Conservation (phyloP, 257 asterid genomes). For the Nicotiana paniculata region DNA sequence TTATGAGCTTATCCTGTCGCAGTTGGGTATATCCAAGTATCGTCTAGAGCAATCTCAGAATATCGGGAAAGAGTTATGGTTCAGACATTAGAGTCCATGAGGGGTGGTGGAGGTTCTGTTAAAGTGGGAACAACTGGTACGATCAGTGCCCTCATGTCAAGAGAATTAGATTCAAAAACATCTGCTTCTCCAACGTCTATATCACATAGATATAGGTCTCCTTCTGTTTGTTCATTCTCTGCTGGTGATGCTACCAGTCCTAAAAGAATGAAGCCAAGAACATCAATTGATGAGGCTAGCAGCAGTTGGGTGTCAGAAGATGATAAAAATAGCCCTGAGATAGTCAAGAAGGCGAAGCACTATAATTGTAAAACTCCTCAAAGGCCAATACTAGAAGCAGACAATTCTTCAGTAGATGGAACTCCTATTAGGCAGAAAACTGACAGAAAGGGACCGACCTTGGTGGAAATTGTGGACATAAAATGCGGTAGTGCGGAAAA, state of each 20-base stretch:
- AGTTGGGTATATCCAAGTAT: neutral
- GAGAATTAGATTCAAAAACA: conserved; percentile 52
- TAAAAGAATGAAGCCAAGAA: conserved; percentile 27
- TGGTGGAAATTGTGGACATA: conserved; percentile 70
- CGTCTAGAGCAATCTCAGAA: neutral
- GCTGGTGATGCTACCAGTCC: conserved; percentile 24
- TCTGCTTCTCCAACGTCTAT: conserved; percentile 28
- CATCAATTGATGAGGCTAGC: conserved; percentile 39
- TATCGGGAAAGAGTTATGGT: conserved; percentile 32
- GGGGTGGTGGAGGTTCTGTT: conserved; percentile 78
- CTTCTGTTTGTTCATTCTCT: conserved; percentile 18
- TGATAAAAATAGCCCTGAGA: conserved; percentile 24
- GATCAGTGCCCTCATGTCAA: conserved; percentile 69
- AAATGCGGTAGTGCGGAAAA: conserved; percentile 59
- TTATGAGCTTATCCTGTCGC: neutral
- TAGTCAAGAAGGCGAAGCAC: conserved; percentile 33
- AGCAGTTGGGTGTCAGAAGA: conserved; percentile 32
- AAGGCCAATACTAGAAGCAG: conserved; percentile 62
- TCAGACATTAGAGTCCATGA: conserved; percentile 53
- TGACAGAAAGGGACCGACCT: conserved; percentile 31
- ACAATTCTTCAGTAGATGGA: conserved; percentile 37
- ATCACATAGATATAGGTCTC: neutral
- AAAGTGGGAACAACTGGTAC: conserved; percentile 79
- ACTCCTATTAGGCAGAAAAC: conserved; percentile 54
- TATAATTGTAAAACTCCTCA: conserved; percentile 35